phyloP scores from a whole-genome alignment of 257 asterid genomes.

The Marsdenia floribunda region DNA sequence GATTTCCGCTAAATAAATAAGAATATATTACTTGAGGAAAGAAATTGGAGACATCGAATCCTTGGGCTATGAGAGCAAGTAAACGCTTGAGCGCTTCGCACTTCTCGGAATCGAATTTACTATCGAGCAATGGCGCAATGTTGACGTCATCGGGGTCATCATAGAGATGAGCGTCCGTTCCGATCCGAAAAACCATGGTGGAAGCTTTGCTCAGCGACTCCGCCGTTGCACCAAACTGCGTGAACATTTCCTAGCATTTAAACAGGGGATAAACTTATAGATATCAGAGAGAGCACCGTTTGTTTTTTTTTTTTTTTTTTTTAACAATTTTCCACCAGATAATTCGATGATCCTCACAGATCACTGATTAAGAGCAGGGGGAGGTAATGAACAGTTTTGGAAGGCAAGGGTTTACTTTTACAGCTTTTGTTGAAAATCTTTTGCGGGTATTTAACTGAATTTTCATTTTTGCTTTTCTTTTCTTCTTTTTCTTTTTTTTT shows the following conservation, averaged over 20 bases:
- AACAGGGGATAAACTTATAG: background rate
- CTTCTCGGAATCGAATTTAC: constrained; percentile 92
- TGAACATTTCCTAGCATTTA: constrained; percentile 39
- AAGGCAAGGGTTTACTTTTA: background rate
- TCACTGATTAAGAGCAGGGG: background rate
- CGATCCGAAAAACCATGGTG: constrained; percentile 83
- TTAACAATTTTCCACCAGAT: background rate
- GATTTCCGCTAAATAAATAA: background rate
- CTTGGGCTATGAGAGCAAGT: constrained; percentile 94
- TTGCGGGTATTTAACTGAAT: background rate
- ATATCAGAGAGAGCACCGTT: background rate
- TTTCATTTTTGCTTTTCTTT: too few species aligned
- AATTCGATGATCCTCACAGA: background rate
- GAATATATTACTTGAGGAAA: constrained; percentile 65
- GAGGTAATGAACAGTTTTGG: background rate
- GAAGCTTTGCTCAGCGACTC: constrained; percentile 95
- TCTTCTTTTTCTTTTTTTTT: too few species aligned
- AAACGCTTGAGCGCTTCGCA: constrained; percentile 94
- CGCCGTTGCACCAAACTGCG: constrained; percentile 84
- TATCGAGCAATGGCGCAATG: constrained; percentile 80
- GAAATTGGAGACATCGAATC: constrained; percentile 73
- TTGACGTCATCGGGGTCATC: constrained; percentile 95
- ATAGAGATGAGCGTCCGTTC: constrained; percentile 91
- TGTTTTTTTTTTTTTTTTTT: too few species aligned
- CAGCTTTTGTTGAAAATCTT: background rate